phyloP scores from a whole-genome alignment of 2,329 filamentous ascomycete genomes.

The Fusarium poae region DNA sequence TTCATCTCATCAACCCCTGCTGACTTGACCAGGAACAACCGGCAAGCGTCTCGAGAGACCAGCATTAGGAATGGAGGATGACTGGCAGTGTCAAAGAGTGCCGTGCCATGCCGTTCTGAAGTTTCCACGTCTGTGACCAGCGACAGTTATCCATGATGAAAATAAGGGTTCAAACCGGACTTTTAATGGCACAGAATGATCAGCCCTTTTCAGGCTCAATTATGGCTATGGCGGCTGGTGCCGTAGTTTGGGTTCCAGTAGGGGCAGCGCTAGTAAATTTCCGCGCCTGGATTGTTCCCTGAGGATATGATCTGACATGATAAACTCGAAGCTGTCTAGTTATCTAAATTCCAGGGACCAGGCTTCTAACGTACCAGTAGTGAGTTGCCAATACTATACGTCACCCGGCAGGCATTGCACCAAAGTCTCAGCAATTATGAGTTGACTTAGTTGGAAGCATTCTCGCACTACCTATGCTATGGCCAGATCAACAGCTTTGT shows the following conservation, averaged over 20 bases:
- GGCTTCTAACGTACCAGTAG: conserved; percentile 32
- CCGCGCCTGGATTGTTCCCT: conserved; percentile 38
- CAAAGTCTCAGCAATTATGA: conserved; percentile 26
- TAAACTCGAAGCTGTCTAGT: conserved; percentile 21
- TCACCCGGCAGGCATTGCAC: conserved; percentile 38
- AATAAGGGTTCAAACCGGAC: not conserved
- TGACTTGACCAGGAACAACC: conserved; percentile 14
- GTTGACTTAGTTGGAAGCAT: conserved; percentile 21
- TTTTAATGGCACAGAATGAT: conserved; percentile 5
- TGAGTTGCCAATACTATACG: conserved; percentile 34
- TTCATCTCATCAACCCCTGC: conserved; percentile 45
- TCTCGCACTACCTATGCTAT: conserved; percentile 4
- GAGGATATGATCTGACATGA: conserved; percentile 48
- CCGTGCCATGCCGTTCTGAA: not conserved
- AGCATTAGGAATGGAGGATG: conserved; percentile 2
- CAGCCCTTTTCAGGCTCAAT: conserved; percentile 36
- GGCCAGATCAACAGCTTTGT: conserved; percentile 28
- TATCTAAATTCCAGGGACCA: conserved; percentile 26
- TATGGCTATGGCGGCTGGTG: conserved; percentile 33
- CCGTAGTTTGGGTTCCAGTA: conserved; percentile 37
- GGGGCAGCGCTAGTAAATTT: conserved; percentile 45
- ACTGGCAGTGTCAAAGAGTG: conserved; percentile 2
- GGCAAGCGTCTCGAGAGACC: conserved; percentile 7
- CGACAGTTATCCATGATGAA: not conserved
- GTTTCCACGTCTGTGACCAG: not conserved